Percentiles rank a stretch among this genome's conserved stretches.
These are phyloP conservation scores for Cocos nucifera DNA, from an alignment of 176 grass and related monocot genomes.

Conservation along the genomic window DNA sequence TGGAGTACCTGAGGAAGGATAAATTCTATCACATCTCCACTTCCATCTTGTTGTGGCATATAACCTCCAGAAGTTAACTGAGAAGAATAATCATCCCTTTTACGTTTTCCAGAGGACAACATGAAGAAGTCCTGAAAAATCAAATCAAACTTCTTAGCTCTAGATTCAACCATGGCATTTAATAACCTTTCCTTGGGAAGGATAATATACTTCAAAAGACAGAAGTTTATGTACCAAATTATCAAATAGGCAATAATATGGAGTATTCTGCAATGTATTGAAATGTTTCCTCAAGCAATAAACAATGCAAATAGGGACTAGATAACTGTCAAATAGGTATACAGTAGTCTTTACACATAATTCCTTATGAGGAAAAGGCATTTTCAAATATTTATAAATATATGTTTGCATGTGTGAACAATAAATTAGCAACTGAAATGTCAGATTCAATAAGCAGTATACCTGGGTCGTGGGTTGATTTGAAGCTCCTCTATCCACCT, in stretches of 20 bases:
- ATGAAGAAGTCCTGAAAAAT: conserved; percentile 58
- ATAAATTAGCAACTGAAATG: too few species aligned
- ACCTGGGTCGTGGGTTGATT: conserved; percentile 66
- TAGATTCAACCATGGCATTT: neutral
- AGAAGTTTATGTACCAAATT: neutral
- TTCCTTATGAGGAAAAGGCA: too few species aligned
- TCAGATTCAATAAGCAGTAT: too few species aligned
- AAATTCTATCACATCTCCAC: conserved; percentile 56
- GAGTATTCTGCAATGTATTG: too few species aligned
- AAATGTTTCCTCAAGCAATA: too few species aligned
- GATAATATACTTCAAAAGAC: neutral
- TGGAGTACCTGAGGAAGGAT: conserved; percentile 22
- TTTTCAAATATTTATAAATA: too few species aligned
- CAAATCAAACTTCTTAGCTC: neutral
- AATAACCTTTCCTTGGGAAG: neutral
- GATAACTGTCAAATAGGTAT: too few species aligned
- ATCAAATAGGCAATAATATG: too few species aligned
- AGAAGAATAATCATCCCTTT: conserved; percentile 80
- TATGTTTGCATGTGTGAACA: too few species aligned
- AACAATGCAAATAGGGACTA: too few species aligned
- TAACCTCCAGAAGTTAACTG: conserved; percentile 62
- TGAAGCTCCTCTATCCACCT: conserved; percentile 45
- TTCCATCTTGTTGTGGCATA: conserved; percentile 96
- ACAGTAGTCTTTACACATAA: too few species aligned
- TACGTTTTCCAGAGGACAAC: conserved; percentile 82